phyloP scores from a whole-genome alignment of 192 early-diverging fungal genomes.

The Jimgerdemannia lactiflua region DNA sequence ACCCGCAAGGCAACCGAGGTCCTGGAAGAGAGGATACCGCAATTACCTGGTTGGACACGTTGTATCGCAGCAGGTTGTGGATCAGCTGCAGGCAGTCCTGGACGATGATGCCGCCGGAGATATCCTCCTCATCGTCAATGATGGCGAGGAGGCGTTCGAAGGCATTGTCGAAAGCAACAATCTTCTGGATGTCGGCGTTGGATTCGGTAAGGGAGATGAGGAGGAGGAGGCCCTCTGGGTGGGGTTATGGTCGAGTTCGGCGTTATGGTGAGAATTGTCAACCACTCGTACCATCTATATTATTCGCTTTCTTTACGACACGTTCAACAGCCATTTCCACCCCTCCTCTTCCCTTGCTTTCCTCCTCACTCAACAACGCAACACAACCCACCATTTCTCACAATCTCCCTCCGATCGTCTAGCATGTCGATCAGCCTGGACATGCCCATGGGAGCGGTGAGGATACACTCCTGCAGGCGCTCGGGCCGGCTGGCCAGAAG shows the following conservation, averaged over 20 bases:
- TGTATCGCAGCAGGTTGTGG: conserved; percentile 91
- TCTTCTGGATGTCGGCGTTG: conserved; percentile 98
- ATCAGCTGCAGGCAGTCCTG: conserved; percentile 95
- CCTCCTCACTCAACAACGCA: not conserved
- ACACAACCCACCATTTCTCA: conserved; percentile 77
- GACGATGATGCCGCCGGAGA: conserved; percentile 92
- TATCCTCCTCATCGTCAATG: conserved; percentile 87
- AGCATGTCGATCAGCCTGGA: conserved; percentile 91
- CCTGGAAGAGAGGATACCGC: not conserved
- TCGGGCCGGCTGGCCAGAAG: conserved; percentile 60
- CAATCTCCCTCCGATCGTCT: conserved; percentile 91
- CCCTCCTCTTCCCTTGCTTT: not conserved
- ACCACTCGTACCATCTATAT: too few species aligned
- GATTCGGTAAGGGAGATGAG: conserved; percentile 88
- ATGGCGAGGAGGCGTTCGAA: conserved; percentile 92
- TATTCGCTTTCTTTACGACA: not conserved
- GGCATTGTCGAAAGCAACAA: conserved; percentile 97
- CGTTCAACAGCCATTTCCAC: not conserved
- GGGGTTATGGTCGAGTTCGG: not conserved
- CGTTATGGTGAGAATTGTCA: too few species aligned
- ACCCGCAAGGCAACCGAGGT: not conserved
- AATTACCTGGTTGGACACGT: conserved; percentile 93
- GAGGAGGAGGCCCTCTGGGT: conserved; percentile 83
- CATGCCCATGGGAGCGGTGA: conserved; percentile 83
- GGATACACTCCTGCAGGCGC: conserved; percentile 77